phyloP scores from a whole-genome alignment of 2,329 filamentous ascomycete species.

The Epichloe amarillans region DNA sequence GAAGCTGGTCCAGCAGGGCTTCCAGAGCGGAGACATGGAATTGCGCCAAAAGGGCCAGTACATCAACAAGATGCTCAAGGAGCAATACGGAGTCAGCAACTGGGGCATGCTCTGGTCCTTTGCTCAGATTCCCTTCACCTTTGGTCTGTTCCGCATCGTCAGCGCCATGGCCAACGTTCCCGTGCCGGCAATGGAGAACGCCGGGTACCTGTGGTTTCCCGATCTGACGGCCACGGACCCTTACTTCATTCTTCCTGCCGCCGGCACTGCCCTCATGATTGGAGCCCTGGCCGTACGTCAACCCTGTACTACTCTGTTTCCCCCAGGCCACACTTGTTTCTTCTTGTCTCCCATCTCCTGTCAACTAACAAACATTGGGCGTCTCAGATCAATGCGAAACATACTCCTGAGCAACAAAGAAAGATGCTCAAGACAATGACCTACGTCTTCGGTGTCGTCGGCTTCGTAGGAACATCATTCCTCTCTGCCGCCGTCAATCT shows the following conservation, averaged over 20 bases:
- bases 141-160: conserved; percentile 67
- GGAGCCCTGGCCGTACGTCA: conserved; percentile 37
- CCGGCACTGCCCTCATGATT: conserved; percentile 43
- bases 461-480: conserved; percentile 32
- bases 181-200: conserved; percentile 62
- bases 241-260: conserved; percentile 56
- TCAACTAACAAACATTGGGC: not conserved
- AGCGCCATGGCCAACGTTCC: conserved; percentile 63
- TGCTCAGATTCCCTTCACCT: conserved; percentile 52
- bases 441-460: conserved; percentile 29
- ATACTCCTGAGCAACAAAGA: conserved; percentile 18
- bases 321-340: not conserved
- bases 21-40: conserved; percentile 29
- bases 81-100: conserved; percentile 23
- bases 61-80: conserved; percentile 22
- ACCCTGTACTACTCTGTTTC: not conserved
- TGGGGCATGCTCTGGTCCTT: conserved; percentile 25
- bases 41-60: conserved; percentile 22
- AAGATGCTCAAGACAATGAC: conserved; percentile 28
- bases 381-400: conserved; percentile 22
- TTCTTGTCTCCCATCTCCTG: not conserved
- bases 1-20: conserved; percentile 35
- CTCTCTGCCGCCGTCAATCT: conserved; percentile 35
- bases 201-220: conserved; percentile 63
- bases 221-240: conserved; percentile 71